Evolutionary conservation across 164 flowering plant species (phyloP).

Genomic region (Protea cynaroides): DNA sequence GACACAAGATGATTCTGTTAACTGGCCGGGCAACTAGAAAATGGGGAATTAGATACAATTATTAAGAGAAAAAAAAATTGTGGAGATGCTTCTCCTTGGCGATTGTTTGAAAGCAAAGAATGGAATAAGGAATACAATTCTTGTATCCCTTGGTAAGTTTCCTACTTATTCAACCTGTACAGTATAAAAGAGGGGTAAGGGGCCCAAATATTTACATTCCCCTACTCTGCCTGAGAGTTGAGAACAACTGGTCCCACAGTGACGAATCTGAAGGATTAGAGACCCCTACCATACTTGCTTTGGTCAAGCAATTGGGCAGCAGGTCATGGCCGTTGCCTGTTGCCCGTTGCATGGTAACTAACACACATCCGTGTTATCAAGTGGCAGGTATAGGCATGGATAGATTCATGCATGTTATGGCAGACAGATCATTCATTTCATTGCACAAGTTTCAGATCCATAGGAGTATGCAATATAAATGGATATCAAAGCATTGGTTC

Average conservation of each 20-base stretch:
- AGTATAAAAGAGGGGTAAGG: slow-evolving; percentile 19
- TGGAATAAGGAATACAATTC: slow-evolving; percentile 69
- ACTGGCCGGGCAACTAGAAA: slow-evolving; percentile 51
- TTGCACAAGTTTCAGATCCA: no score
- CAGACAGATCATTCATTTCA: no score
- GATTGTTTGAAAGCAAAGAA: slow-evolving; percentile 54
- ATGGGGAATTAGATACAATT: slow-evolving; percentile 43
- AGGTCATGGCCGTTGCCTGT: slow-evolving; percentile 13
- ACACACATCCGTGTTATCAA: no score
- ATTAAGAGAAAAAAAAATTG: slow-evolving; percentile 13
- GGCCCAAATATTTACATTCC: slow-evolving; percentile 29
- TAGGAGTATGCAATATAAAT: no score
- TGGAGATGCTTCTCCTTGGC: slow-evolving; percentile 45
- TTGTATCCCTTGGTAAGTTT: slow-evolving; percentile 70
- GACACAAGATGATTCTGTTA: slow-evolving; percentile 51
- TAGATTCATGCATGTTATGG: no score
- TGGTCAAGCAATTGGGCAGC: slow-evolving; percentile 25
- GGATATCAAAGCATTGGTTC: no score
- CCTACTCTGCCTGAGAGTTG: slow-evolving; percentile 27
- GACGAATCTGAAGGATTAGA: slow-evolving; percentile 27
- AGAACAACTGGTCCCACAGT: slow-evolving; percentile 24
- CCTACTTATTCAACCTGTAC: slow-evolving; percentile 70
- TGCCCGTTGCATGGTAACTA: no score
- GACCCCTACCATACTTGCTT: slow-evolving; percentile 41
- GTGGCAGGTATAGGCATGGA: no score